Base-by-base conservation (phyloP, 495 filamentous ascomycete species). In the Amniculicola lignicola region DNA sequence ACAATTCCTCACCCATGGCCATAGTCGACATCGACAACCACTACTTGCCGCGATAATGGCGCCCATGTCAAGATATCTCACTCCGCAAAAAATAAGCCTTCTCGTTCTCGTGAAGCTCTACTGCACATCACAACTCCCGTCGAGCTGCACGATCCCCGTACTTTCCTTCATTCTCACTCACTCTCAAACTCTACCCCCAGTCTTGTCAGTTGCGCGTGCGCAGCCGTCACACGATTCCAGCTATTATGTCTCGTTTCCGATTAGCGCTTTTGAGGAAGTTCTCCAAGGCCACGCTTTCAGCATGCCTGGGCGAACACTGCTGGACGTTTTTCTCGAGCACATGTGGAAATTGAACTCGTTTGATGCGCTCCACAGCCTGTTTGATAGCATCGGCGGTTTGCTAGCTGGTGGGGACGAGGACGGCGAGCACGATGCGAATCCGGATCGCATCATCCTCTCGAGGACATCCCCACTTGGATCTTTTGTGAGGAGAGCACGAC, bases 1-100 rank as follows among this genome's bases (percentile, higher is more conserved):
- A n/a, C n/a, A n/a, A n/a, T n/a, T n/a, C n/a, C n/a, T n/a, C n/a
- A n/a, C n/a, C n/a, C n/a, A n/a, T n/a, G n/a, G n/a, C n/a, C n/a
- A n/a, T n/a, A n/a, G n/a, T n/a, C n/a, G n/a, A n/a, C n/a, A n/a
- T n/a, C n/a, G n/a, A n/a, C n/a, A n/a, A n/a, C n/a, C n/a, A n/a
- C n/a, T n/a, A n/a, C n/a, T n/a, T n/a, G n/a, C n/a, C n/a, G n/a
- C n/a, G n/a, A n/a, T 10, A 24, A 65, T 62, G 59, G 44, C 28
- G 51, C n/a, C n/a, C n/a, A 93, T 90, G 86, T 75, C 84, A 57
- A 85, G 86, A 22, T 94, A 86, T 70, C 78, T 96, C 46, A 92
- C 91, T 16, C 87, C 93, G 4, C 83, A 86, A 56, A 93, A 89
- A 62, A 81, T 96, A 57, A 85, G 84, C 57, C 79, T 97, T 18